A percentile compares a stretch with the other conserved stretches of the same genome.
These are phyloP conservation scores for Rhynchosporium graminicola DNA, from an alignment of 2,329 filamentous ascomycete species.

Conservation along the genomic window DNA sequence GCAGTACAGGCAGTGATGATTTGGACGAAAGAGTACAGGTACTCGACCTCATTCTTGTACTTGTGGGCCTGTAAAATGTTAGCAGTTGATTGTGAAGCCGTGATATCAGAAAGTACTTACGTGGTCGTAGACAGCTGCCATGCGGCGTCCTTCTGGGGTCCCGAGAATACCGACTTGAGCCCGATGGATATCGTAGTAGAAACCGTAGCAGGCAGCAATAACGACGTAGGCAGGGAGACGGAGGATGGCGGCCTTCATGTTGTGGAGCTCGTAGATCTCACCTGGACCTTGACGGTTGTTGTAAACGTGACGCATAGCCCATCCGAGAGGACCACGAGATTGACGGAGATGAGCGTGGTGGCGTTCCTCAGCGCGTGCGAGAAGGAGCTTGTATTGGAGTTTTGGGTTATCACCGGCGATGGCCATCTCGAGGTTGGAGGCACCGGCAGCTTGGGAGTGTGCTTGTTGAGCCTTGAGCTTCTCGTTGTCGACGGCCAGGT, in stretches of 20 bases:
- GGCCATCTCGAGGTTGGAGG: neutral
- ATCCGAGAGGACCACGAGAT: slow-evolving; percentile 69
- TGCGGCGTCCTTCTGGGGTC: slow-evolving; percentile 72
- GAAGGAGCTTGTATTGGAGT: slow-evolving; percentile 59
- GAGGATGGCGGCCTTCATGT: slow-evolving; percentile 63
- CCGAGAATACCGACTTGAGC: slow-evolving; percentile 70
- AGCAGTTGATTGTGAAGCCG: no score
- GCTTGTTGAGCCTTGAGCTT: neutral
- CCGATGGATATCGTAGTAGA: slow-evolving; percentile 80
- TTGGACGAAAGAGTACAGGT: slow-evolving; percentile 53
- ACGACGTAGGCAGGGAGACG: slow-evolving; percentile 70
- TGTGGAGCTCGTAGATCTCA: slow-evolving; percentile 72
- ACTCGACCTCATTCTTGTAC: slow-evolving; percentile 70
- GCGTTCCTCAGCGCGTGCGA: slow-evolving; percentile 55
- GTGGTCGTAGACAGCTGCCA: slow-evolving; percentile 65
- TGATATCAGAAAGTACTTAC: no score
- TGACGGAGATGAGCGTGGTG: slow-evolving; percentile 65
- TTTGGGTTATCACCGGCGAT: slow-evolving; percentile 1
- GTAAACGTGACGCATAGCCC: slow-evolving; percentile 78
- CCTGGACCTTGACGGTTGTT: slow-evolving; percentile 73
- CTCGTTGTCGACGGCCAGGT: neutral
- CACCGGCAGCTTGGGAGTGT: no score
- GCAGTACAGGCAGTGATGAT: slow-evolving; percentile 53
- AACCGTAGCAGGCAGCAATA: slow-evolving; percentile 67
- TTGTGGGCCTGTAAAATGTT: slow-evolving; percentile 50